These are phyloP conservation scores for Boletus bicolor DNA, from an alignment of 768 basidiomycete species.

Conservation along the genomic window DNA sequence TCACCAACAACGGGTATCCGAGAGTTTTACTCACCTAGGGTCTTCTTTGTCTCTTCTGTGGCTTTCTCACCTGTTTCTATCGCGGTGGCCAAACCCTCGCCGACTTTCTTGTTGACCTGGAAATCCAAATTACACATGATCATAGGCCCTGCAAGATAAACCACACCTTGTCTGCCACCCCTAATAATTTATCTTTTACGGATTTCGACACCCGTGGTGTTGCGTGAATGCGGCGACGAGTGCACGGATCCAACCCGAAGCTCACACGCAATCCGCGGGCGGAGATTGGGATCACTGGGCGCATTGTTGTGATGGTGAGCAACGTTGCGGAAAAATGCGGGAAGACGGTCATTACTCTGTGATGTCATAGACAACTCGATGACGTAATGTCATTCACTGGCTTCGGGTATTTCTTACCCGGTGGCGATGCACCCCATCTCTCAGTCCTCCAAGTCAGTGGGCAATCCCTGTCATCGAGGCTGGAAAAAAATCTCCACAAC, in stretches of 20 bases:
- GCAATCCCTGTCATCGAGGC: neutral
- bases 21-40: conserved; percentile 26
- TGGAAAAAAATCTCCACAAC: too few relatives aligned
- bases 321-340: neutral
- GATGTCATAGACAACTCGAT: conserved; percentile 6
- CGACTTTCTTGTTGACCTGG: conserved; percentile 42
- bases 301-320: neutral
- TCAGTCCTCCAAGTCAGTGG: too few relatives aligned
- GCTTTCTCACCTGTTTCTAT: conserved; percentile 42
- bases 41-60: conserved; percentile 37
- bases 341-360: neutral
- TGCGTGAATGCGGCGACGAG: conserved; percentile 28
- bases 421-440: neutral
- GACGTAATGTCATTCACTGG: neutral
- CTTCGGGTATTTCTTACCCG: neutral
- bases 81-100: conserved; percentile 37
- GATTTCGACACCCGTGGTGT: conserved; percentile 33
- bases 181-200: conserved; percentile 38
- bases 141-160: neutral
- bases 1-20: neutral
- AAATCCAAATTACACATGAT: neutral
- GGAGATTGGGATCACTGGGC: neutral
- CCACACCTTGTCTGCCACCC: conserved; percentile 37
- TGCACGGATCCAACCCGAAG: neutral
- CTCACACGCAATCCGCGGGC: neutral